phyloP scores from a whole-genome alignment of 768 basidiomycete genomes.

The Pulveroboletus sp. region DNA sequence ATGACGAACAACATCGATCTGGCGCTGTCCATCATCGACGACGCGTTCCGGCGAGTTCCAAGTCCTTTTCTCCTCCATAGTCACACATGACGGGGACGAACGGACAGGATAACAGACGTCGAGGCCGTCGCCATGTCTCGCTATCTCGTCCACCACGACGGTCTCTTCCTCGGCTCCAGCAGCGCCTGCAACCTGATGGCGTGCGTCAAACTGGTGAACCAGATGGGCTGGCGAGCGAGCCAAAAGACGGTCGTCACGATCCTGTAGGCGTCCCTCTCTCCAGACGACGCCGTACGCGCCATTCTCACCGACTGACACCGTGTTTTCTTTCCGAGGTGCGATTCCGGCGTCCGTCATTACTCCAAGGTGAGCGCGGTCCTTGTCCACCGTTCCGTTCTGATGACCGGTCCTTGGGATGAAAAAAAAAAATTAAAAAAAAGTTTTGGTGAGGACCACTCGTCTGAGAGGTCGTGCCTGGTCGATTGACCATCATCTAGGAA shows the following conservation, averaged over 20 bases:
- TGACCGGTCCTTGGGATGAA: too few relatives aligned
- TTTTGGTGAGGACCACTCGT: slow-evolving; percentile 42
- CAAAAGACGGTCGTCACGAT: slow-evolving; percentile 74
- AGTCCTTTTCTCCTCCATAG: not conserved
- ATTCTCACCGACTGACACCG: too few relatives aligned
- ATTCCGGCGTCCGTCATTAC: slow-evolving; percentile 88
- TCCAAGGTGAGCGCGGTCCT: slow-evolving; percentile 61
- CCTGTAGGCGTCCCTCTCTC: slow-evolving; percentile 34
- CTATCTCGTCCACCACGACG: slow-evolving; percentile 85
- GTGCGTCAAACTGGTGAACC: slow-evolving; percentile 72
- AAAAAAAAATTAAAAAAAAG: slow-evolving; percentile 17
- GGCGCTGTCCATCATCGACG: slow-evolving; percentile 79
- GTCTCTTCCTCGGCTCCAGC: slow-evolving; percentile 92
- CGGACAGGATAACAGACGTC: slow-evolving; percentile 73
- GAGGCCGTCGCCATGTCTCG: slow-evolving; percentile 97
- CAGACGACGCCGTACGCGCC: too few relatives aligned
- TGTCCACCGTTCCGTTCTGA: too few relatives aligned
- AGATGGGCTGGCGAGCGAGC: slow-evolving; percentile 62
- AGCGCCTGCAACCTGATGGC: slow-evolving; percentile 97
- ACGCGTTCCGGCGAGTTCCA: slow-evolving; percentile 71
- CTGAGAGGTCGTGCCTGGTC: not conserved
- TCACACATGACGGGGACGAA: not conserved
- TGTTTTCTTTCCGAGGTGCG: slow-evolving; percentile 51
- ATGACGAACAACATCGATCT: slow-evolving; percentile 87
- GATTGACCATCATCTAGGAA: slow-evolving; percentile 35